These are phyloP conservation scores for Fusarium avenaceum DNA, from an alignment of 2,329 filamentous ascomycete genomes.

Conservation along the genomic window DNA sequence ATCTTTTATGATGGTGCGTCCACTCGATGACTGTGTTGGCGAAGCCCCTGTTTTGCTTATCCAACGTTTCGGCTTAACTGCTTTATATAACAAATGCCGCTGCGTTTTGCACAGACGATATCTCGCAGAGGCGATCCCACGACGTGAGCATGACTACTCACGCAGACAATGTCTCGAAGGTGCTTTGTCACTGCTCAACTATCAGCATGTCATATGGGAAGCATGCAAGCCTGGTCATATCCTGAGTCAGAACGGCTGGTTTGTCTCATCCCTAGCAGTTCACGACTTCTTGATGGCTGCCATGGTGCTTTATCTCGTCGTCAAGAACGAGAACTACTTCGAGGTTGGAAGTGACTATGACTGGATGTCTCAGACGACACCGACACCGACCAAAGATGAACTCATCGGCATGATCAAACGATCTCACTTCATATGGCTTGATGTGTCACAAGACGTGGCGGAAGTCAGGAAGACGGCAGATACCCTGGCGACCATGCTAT, in stretches of 20 bases:
- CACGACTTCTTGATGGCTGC: constrained; percentile 74
- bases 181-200: constrained; percentile 62
- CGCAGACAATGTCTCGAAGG: constrained; percentile 64
- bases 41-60: constrained; percentile 63
- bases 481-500: constrained; percentile 61
- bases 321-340: constrained; percentile 59
- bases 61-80: constrained; percentile 66
- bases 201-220: constrained; percentile 63
- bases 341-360: constrained; percentile 53
- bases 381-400: constrained; percentile 55
- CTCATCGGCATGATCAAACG: constrained; percentile 58
- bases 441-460: constrained; percentile 53
- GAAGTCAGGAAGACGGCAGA: constrained; percentile 63
- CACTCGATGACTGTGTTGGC: constrained; percentile 63
- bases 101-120: constrained; percentile 70
- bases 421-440: constrained; percentile 61
- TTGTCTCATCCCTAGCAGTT: constrained; percentile 68
- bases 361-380: constrained; percentile 53
- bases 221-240: constrained; percentile 67
- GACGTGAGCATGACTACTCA: constrained; percentile 65
- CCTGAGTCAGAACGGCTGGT: constrained; percentile 67
- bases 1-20: constrained; percentile 61
- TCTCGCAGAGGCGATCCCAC: constrained; percentile 59
- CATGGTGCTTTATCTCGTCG: constrained; percentile 69
- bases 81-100: constrained; percentile 67